These are phyloP conservation scores for Dendrobium nobile DNA, from an alignment of 106 monocot genomes.

Conservation along the genomic window DNA sequence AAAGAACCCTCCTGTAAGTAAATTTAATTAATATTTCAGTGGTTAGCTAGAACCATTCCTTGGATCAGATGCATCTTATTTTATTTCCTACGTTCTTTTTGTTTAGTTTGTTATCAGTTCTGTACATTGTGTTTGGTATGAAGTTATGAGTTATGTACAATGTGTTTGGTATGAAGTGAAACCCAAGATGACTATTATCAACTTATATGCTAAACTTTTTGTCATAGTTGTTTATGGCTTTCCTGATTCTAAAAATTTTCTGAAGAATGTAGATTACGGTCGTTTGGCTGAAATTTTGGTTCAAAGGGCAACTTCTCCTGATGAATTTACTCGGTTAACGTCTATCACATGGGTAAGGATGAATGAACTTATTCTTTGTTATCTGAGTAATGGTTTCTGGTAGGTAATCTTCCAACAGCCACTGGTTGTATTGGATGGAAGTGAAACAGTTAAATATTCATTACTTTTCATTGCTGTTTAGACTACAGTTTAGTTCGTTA, in stretches of 20 bases:
- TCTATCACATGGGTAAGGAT: slow-evolving; percentile 88
- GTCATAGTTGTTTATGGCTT: not conserved
- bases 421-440: not conserved
- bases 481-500: not conserved
- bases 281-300: slow-evolving; percentile 99
- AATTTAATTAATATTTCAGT: not conserved
- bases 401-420: not conserved
- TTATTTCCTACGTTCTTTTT: not conserved
- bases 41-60: not conserved
- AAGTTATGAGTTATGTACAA: slow-evolving; percentile 1
- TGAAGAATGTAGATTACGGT: slow-evolving; percentile 99
- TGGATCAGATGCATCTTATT: not conserved
- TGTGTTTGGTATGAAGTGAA: not conserved
- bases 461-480: not conserved
- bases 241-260: slow-evolving; percentile 13
- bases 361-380: not conserved
- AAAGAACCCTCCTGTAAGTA: slow-evolving; percentile 91
- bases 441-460: not conserved
- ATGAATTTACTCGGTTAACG: slow-evolving; percentile 95
- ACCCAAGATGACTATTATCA: not conserved
- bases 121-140: too few relatives aligned
- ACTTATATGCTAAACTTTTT: not conserved
- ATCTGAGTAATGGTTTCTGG: not conserved
- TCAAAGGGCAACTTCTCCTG: slow-evolving; percentile 68
- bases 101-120: not conserved